Evolutionary conservation across 1,284 basidiomycete genomes (phyloP), one percentile per base, ranked within the genome.

Genomic region (Stereum hirsutum): DNA sequence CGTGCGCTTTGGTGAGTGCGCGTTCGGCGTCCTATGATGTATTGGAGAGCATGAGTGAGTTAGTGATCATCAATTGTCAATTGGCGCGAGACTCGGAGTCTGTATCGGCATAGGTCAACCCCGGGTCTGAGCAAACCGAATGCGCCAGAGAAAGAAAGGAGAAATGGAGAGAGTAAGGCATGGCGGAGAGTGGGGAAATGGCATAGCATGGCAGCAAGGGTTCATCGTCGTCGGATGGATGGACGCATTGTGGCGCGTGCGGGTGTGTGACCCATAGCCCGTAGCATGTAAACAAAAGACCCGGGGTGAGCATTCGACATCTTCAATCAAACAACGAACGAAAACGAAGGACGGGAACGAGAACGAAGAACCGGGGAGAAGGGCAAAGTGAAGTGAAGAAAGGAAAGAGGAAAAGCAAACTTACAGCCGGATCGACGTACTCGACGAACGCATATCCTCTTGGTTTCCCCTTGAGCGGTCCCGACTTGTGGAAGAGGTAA

Each of bases 391-490:
- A n/a, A n/a, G n/a, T n/a, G n/a, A n/a, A n/a, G n/a, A 46, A 48
- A 32, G 21, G 42, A 33, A 46, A 32, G 14, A 39, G 43, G 40
- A n/a, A n/a, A n/a, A n/a, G n/a, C n/a, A n/a, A n/a, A 82, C 90
- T 70, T 64, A 96, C 93, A 65, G 82, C 78, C 63, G 80, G 72
- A 40, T 74, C 73, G 24, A 72, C 71, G 57, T 82, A 97, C 64
- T 97, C 91, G 26, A 99, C 68, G 54, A 98, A 99, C 0, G 93
- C 94, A 61, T 94, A 99, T 2, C 95, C 95, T 15, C 93, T 71
- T 1, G 95, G 92, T 60, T 91, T 95, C 11, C 95, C 95, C 60
- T 85, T 91, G 54, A 83, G 65, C 4, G 83, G 74, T 0, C 95
- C 95, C 0, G 81, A 70, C 66, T 95, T 97, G 73, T 99, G 94